Evolutionary conservation across 352 stramenopile species (phyloP), one percentile per base, ranked within the genome.

Genomic region (Paralagenidium karlingii): DNA sequence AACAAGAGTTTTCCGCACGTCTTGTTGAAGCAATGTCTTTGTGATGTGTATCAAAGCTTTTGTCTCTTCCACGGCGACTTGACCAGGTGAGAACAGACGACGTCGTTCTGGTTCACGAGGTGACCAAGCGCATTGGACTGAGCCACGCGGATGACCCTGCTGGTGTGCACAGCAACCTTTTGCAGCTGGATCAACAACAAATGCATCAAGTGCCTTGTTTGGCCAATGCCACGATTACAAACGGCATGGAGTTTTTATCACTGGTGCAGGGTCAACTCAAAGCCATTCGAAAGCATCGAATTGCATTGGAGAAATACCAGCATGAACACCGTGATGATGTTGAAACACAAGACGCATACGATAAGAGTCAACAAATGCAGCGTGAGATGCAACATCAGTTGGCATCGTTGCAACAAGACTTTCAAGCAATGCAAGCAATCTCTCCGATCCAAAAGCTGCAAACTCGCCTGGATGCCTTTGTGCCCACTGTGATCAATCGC

Each of bases 181-280:
- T 43, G 7, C 18, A 39, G n/a, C 32, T 55, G 21, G 33, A 40
- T 25, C 4, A 24, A 19, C 5, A 15, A 34, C 10, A 8, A 6
- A 12, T n/a, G 18, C 8, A 1, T 3, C 16, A 43, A 4, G 2
- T 28, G 10, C 2, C 13, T n/a, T 10, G n/a, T 15, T 37, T n/a
- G n/a, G n/a, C n/a, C n/a, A n/a, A n/a, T n/a, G n/a, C n/a, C n/a
- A n/a, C n/a, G n/a, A n/a, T 53, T 16, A 3, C 13, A 1, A 63
- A 81, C 19, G 69, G 69, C 19, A 69, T 83, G 63, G 63, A 68
- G 21, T 24, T 81, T 16, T 50, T 83, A 13, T 28, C 49, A 18
- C 48, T 43, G 7, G 64, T 79, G 24, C 63, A 51, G 40, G 21
- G 45, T 6, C 25, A 45, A 2, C 51, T 57, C n/a, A 73, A 70